Evolutionary conservation across 2,329 filamentous ascomycete genomes (phyloP).

Genomic region (Leptographium wingfieldii): DNA sequence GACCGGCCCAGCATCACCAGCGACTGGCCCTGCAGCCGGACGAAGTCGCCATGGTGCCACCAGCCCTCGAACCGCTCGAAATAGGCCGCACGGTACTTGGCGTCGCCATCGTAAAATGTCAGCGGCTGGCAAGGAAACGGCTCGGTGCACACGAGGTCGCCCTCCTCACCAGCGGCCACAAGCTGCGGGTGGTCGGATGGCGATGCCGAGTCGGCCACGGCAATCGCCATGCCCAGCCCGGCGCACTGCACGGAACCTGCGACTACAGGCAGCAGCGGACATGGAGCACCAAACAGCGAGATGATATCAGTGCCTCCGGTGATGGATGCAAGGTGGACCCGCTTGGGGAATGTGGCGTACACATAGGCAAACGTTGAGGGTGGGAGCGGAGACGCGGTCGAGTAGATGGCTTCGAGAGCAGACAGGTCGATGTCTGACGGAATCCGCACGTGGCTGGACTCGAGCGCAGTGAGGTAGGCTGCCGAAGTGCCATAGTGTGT

Average conservation of each 20-base stretch:
- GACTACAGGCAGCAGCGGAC: slow-evolving; percentile 59
- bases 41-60: slow-evolving; percentile 95
- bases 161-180: slow-evolving; percentile 52
- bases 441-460: slow-evolving; percentile 55
- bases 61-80: slow-evolving; percentile 69
- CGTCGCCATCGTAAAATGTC: slow-evolving; percentile 67
- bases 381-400: slow-evolving; percentile 81
- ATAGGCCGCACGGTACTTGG: slow-evolving; percentile 74
- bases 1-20: slow-evolving; percentile 84
- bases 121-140: slow-evolving; percentile 88
- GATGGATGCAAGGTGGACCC: slow-evolving; percentile 83
- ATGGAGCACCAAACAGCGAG: slow-evolving; percentile 82
- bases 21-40: slow-evolving; percentile 56
- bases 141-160: slow-evolving; percentile 75
- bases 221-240: slow-evolving; percentile 68
- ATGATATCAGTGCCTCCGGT: slow-evolving; percentile 96
- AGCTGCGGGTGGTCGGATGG: slow-evolving; percentile 35
- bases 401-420: slow-evolving; percentile 74
- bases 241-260: slow-evolving; percentile 66
- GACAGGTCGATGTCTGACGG: slow-evolving; percentile 45
- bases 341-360: slow-evolving; percentile 66
- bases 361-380: slow-evolving; percentile 89
- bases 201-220: slow-evolving; percentile 42
- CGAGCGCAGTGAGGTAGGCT: slow-evolving; percentile 82
- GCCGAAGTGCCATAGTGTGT: slow-evolving; percentile 94